Conservation (phyloP, 495 filamentous ascomycete genomes). For the Pyrenopolyporus hunteri region DNA sequence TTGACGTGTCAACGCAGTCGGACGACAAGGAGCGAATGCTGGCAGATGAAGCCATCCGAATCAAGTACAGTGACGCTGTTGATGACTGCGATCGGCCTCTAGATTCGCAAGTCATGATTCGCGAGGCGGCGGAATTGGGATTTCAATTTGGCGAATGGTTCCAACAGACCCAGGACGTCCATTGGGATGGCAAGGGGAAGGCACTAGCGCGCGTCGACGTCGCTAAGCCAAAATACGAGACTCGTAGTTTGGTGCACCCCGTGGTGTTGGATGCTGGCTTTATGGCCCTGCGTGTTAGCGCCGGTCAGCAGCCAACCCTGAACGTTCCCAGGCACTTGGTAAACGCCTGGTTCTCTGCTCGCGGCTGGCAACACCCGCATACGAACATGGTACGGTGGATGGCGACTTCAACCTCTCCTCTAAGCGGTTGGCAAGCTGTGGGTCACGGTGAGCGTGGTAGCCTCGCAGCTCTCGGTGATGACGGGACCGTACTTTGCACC, state of each 20-base stretch:
- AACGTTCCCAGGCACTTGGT: constrained; percentile 20
- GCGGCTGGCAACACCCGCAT: constrained; percentile 32
- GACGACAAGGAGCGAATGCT: constrained; percentile 22
- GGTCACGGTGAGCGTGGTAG: not conserved
- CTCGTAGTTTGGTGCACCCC: constrained; percentile 44
- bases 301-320: constrained; percentile 7
- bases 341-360: constrained; percentile 29
- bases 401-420: not conserved
- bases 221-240: constrained; percentile 5
- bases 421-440: constrained; percentile 5
- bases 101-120: constrained; percentile 10
- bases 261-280: constrained; percentile 44
- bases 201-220: constrained; percentile 23
- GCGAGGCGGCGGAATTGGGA: constrained; percentile 12
- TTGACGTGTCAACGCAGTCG: constrained; percentile 32
- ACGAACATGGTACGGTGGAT: constrained; percentile 12
- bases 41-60: not conserved
- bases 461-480: constrained; percentile 26
- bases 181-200: constrained; percentile 19
- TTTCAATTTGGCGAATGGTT: constrained; percentile 34
- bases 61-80: not conserved
- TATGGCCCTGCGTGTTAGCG: constrained; percentile 34
- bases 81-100: constrained; percentile 13
- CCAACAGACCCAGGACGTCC: constrained; percentile 24
- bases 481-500: constrained; percentile 23